Percentiles rank a stretch among this genome's conserved stretches.
phyloP scores from a whole-genome alignment of 805 yeast species.

The Hanseniaspora clermontiae region DNA sequence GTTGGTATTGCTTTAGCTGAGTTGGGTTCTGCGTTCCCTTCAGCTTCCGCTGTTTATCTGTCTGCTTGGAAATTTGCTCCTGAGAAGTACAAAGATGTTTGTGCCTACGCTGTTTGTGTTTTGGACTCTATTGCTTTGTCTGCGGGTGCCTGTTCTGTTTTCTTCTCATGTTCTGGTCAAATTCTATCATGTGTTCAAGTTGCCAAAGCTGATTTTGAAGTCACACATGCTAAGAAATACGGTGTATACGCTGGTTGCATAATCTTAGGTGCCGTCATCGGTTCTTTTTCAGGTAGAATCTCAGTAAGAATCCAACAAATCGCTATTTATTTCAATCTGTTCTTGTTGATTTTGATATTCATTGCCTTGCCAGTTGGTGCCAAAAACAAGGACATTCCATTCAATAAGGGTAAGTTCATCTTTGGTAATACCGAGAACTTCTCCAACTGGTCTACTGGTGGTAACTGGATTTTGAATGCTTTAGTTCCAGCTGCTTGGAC shows the following conservation, averaged over 20 bases:
- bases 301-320: constrained; percentile 48
- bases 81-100: constrained; percentile 35
- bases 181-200: constrained; percentile 43
- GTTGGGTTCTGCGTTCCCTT: constrained; percentile 56
- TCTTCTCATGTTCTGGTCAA: constrained; percentile 55
- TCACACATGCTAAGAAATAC: constrained; percentile 43
- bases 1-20: constrained; percentile 57
- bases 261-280: constrained; percentile 38
- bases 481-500: constrained; percentile 67
- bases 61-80: constrained; percentile 63
- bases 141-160: constrained; percentile 55
- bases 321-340: constrained; percentile 43
- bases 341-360: constrained; percentile 40
- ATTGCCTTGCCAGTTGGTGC: constrained; percentile 58
- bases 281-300: constrained; percentile 44
- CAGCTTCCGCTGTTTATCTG: constrained; percentile 62
- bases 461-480: constrained; percentile 39
- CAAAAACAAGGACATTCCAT: constrained; percentile 25
- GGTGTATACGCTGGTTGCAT: constrained; percentile 57
- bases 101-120: constrained; percentile 53
- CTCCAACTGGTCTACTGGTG: constrained; percentile 48
- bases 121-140: constrained; percentile 55
- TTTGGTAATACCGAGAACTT: constrained; percentile 42
- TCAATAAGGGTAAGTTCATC: constrained; percentile 41
- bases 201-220: constrained; percentile 39